Evolutionary conservation across 2,329 filamentous ascomycete species (phyloP).

Genomic region (Aotearoamyces nothofagi): DNA sequence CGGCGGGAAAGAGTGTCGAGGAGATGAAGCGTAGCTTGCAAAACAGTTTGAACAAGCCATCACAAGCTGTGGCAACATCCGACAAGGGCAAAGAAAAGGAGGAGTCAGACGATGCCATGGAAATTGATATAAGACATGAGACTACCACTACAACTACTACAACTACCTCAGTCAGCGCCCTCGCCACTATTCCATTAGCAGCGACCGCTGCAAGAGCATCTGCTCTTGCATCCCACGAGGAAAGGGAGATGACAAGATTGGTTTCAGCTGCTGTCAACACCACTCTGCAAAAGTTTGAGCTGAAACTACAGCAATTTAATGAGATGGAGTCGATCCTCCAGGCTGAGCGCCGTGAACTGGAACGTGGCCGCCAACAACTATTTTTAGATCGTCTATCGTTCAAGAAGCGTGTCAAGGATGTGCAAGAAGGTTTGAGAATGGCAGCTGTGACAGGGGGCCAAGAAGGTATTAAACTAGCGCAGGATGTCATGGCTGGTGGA

Average conservation of each 20-base stretch:
- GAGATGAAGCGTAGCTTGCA: slow-evolving; percentile 71
- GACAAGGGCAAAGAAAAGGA: slow-evolving; percentile 43
- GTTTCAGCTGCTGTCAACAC: slow-evolving; percentile 87
- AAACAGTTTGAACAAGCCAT: slow-evolving; percentile 56
- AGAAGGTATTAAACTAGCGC: slow-evolving; percentile 19
- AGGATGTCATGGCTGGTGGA: slow-evolving; percentile 16
- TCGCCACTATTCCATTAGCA: slow-evolving; percentile 71
- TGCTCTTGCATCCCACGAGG: slow-evolving; percentile 85
- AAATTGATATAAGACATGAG: slow-evolving; percentile 41
- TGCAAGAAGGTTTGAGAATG: slow-evolving; percentile 58
- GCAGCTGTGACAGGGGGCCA: slow-evolving; percentile 23
- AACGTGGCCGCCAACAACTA: slow-evolving; percentile 80
- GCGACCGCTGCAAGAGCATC: slow-evolving; percentile 74
- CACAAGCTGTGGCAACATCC: slow-evolving; percentile 23
- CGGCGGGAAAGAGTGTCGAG: slow-evolving; percentile 74
- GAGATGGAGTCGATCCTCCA: slow-evolving; percentile 90
- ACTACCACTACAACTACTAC: slow-evolving; percentile 29
- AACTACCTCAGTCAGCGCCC: slow-evolving; percentile 28
- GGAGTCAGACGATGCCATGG: slow-evolving; percentile 41
- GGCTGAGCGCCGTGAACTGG: slow-evolving; percentile 82
- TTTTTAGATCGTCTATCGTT: slow-evolving; percentile 87
- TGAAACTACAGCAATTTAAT: slow-evolving; percentile 91
- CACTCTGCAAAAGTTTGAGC: slow-evolving; percentile 86
- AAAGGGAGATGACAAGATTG: slow-evolving; percentile 88
- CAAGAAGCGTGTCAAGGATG: slow-evolving; percentile 71